phyloP scores from a whole-genome alignment of 2,329 filamentous ascomycete genomes.

The Diaporthe sp. region DNA sequence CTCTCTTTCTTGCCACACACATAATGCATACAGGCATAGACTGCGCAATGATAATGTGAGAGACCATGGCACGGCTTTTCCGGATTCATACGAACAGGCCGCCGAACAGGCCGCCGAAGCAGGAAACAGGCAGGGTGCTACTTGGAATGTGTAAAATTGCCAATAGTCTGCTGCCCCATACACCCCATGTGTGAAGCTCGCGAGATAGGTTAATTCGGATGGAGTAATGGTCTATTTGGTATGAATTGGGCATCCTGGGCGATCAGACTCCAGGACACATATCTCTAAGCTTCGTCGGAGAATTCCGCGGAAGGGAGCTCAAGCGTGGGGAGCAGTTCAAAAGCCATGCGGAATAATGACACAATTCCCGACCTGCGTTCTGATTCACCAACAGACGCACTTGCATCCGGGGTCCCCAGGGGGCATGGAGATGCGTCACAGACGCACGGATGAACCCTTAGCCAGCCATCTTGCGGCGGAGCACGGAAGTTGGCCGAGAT shows the following conservation, averaged over 20 bases:
- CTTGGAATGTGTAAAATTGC: background rate
- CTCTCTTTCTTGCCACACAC: background rate
- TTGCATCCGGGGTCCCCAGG: background rate
- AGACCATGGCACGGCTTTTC: too few relatives aligned
- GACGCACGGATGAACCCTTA: slow-evolving; percentile 15
- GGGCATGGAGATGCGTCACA: background rate
- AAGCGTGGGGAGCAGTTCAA: background rate
- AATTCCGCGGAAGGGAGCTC: background rate
- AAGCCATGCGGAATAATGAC: background rate
- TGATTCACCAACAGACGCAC: background rate
- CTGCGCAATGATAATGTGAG: too few relatives aligned
- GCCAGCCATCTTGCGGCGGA: background rate
- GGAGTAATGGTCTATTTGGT: background rate
- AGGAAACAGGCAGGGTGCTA: background rate
- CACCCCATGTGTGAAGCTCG: background rate
- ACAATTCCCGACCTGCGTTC: background rate
- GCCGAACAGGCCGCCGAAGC: background rate
- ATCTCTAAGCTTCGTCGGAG: background rate
- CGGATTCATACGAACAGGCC: background rate
- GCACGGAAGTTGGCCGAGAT: slow-evolving; percentile 23
- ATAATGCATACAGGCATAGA: background rate
- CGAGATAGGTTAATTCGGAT: background rate
- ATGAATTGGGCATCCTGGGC: background rate
- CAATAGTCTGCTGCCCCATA: background rate
- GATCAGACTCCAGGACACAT: background rate